Conservation (phyloP, 352 stramenopile species). For the Phytopythium vexans region DNA sequence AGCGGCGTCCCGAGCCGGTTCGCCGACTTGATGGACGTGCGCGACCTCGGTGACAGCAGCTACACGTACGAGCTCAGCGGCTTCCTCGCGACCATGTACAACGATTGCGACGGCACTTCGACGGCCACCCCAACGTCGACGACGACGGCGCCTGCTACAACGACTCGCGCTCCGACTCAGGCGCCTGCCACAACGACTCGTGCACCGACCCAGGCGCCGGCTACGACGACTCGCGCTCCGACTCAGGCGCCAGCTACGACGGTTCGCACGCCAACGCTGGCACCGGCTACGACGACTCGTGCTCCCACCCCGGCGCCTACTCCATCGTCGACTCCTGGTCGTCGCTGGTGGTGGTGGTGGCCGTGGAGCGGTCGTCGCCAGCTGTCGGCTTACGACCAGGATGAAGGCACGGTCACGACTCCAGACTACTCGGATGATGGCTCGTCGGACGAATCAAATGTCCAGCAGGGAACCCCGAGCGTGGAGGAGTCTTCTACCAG, state of each 20-base stretch:
- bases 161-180: slow-evolving; percentile 9
- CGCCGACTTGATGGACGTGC: slow-evolving; percentile 40
- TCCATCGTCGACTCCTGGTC: background rate
- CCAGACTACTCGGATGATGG: too few species aligned
- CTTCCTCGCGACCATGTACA: slow-evolving; percentile 39
- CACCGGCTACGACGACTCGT: background rate
- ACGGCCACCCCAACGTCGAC: slow-evolving; percentile 20
- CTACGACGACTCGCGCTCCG: background rate
- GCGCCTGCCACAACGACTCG: slow-evolving; percentile 4
- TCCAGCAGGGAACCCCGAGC: too few species aligned
- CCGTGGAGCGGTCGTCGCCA: background rate
- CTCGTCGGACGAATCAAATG: too few species aligned
- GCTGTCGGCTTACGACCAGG: background rate
- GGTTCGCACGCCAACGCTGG: background rate
- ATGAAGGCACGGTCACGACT: background rate
- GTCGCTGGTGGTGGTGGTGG: slow-evolving; percentile 5
- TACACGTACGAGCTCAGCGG: slow-evolving; percentile 58
- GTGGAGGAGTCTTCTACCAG: too few species aligned
- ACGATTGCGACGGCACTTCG: slow-evolving; percentile 28
- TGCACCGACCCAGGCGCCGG: slow-evolving; percentile 1
- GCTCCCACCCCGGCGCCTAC: background rate
- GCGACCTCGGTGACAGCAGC: slow-evolving; percentile 42
- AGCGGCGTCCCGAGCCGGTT: slow-evolving; percentile 29
- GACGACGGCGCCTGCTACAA: slow-evolving; percentile 4
- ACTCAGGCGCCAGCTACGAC: slow-evolving; percentile 4